Base-by-base conservation (phyloP, 345 rosid species). In the Garcia nutans region DNA sequence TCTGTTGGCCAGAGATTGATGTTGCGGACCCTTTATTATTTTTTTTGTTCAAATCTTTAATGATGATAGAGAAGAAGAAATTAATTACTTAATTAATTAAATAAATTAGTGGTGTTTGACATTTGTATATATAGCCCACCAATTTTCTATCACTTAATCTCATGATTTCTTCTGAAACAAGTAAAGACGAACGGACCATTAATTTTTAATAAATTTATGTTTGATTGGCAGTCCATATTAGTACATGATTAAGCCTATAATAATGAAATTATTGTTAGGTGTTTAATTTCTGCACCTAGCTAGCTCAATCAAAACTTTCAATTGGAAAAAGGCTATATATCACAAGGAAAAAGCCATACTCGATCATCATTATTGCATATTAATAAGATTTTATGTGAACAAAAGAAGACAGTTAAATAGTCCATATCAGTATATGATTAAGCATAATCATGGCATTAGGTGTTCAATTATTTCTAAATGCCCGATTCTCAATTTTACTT, bases 111-210 rank as follows among this genome's bases (percentile, higher is more conserved):
- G 41, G 41, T 37, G 41, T 37, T 37, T 37, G 41, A 37, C 41
- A 37, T 37, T 37, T 37, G 1, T 28, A 28, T 28, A 28, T 28
- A 68, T 57, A 71, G 67, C 56, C 69, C 56, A 54, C 72, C 5
- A 37, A 3, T 75, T 83, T 72, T 75, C 69, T 76, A 57, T 11
- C 58, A 76, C 77, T 78, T 66, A 37, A 37, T 37, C 41, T 75
- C 75, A 77, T 69, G 63, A 28, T 79, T 66, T 50, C 87, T 83
- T 84, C 22, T 72, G 78, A 62, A 8, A 62, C 74, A 84, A 80
- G 86, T 58, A 78, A 86, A 79, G 82, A 6, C 74, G 69, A 9
- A 33, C 56, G 10, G 2, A 28, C 31, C 31, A 20, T 37, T 0
- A 3, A 37, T 4, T 6, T 20, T 59, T 75, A 28, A 65, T 15